These are phyloP conservation scores for Fusarium odoratissimum DNA, from an alignment of 2,329 filamentous ascomycete genomes.

Conservation along the genomic window DNA sequence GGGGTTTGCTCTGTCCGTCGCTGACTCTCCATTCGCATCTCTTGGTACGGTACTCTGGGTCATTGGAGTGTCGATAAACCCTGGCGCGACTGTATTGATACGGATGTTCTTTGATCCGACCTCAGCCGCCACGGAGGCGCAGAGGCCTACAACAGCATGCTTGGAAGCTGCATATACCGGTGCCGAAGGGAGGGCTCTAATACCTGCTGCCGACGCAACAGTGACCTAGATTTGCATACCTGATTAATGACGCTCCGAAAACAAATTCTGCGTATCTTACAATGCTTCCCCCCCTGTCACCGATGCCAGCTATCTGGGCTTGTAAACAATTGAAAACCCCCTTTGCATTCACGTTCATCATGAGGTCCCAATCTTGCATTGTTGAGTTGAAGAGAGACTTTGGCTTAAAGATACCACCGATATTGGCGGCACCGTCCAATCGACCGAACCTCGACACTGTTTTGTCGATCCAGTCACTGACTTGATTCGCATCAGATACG, in stretches of 20 bases:
- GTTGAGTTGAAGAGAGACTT: neutral
- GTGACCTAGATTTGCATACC: neutral
- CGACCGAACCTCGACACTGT: neutral
- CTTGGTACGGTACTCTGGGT: neutral
- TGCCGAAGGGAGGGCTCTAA: neutral
- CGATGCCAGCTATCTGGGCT: neutral
- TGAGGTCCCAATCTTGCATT: accelerated
- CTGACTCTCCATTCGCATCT: accelerated
- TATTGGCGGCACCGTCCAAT: neutral
- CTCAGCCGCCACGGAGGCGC: neutral
- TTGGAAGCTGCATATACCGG: neutral
- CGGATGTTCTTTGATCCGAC: neutral
- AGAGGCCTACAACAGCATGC: neutral
- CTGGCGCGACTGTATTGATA: neutral
- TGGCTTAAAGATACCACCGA: neutral
- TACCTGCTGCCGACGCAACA: neutral
- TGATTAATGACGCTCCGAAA: no score
- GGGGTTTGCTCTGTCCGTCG: neutral
- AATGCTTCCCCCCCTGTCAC: neutral
- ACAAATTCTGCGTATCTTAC: neutral
- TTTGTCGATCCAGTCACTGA: accelerated
- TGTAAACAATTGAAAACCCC: neutral
- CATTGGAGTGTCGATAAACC: neutral
- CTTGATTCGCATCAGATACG: neutral
- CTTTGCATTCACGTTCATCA: neutral